These are phyloP conservation scores for Pythium phragmiticola DNA, from an alignment of 352 stramenopile genomes.

Conservation along the genomic window DNA sequence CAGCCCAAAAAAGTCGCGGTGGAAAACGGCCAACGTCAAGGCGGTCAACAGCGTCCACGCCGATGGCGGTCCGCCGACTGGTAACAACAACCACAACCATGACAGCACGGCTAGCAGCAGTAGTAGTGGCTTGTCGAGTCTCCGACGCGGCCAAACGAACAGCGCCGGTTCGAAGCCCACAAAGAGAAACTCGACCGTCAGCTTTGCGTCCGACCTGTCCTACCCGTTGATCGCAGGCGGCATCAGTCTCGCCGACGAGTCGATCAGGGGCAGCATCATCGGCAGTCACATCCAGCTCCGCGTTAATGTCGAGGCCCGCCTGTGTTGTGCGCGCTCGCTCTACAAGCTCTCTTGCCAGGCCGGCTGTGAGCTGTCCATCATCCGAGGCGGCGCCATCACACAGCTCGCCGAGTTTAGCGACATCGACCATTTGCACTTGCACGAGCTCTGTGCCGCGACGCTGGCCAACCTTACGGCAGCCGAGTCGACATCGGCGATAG, in stretches of 20 bases:
- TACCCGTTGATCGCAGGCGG: neutral
- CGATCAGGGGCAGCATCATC: neutral
- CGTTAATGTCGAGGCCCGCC: constrained; percentile 52
- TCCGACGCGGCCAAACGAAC: constrained; percentile 11
- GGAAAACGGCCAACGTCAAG: constrained; percentile 20
- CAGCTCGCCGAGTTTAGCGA: constrained; percentile 77
- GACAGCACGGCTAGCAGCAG: no score
- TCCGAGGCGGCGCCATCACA: constrained; percentile 55
- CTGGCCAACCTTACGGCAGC: constrained; percentile 67
- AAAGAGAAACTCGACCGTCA: constrained; percentile 6
- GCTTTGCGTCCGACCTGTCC: neutral
- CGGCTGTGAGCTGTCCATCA: constrained; percentile 55
- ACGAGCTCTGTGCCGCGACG: constrained; percentile 61
- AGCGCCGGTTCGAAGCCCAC: constrained; percentile 8
- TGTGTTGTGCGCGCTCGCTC: constrained; percentile 69
- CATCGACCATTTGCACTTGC: constrained; percentile 48
- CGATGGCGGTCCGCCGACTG: neutral
- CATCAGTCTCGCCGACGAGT: neutral
- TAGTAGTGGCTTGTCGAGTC: neutral
- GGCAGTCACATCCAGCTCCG: neutral
- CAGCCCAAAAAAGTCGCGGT: constrained; percentile 4
- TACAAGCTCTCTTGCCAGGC: constrained; percentile 79
- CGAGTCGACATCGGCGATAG: constrained; percentile 18
- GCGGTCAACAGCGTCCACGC: neutral
- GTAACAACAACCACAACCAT: constrained; percentile 6